phyloP scores from a whole-genome alignment of 2,329 filamentous ascomycete genomes.

The Fusarium sp. region DNA sequence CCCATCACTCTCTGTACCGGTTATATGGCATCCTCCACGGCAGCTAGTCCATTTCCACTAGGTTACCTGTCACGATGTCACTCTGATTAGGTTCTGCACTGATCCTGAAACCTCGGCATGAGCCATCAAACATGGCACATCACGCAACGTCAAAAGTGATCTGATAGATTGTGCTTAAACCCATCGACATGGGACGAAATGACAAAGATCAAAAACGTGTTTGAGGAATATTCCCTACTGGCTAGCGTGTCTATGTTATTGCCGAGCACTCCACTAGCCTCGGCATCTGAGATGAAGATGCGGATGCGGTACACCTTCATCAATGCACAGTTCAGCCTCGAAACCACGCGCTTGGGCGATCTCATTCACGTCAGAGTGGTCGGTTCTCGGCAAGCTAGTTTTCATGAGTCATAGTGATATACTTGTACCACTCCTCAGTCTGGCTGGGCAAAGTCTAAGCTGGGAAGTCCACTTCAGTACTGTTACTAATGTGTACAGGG shows the following conservation, averaged over 20 bases:
- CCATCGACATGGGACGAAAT: neutral
- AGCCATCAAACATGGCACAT: constrained; percentile 7
- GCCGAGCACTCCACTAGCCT: constrained; percentile 32
- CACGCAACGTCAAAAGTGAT: constrained; percentile 7
- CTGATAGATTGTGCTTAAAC: constrained; percentile 6
- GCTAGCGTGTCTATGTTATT: constrained; percentile 8
- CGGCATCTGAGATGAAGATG: constrained; percentile 29
- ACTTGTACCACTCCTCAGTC: neutral
- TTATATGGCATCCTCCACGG: constrained; percentile 9
- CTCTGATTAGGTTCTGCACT: constrained; percentile 1
- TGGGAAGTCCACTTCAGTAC: neutral
- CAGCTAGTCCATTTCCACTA: constrained; percentile 19
- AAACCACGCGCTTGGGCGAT: constrained; percentile 2
- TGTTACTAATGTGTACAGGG: constrained; percentile 5
- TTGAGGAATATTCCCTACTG: constrained; percentile 7
- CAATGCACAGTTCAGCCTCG: constrained; percentile 19
- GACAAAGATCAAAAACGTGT: constrained; percentile 16
- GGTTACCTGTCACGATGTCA: constrained; percentile 14
- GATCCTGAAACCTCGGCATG: constrained; percentile 9
- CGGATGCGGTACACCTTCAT: constrained; percentile 9
- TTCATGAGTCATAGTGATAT: neutral
- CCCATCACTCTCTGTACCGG: constrained; percentile 7
- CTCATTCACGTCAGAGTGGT: constrained; percentile 11
- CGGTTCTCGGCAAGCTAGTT: neutral
- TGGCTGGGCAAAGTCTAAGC: constrained; percentile 1